Base-by-base conservation (phyloP, 768 basidiomycete species). In the Mycena metata region DNA sequence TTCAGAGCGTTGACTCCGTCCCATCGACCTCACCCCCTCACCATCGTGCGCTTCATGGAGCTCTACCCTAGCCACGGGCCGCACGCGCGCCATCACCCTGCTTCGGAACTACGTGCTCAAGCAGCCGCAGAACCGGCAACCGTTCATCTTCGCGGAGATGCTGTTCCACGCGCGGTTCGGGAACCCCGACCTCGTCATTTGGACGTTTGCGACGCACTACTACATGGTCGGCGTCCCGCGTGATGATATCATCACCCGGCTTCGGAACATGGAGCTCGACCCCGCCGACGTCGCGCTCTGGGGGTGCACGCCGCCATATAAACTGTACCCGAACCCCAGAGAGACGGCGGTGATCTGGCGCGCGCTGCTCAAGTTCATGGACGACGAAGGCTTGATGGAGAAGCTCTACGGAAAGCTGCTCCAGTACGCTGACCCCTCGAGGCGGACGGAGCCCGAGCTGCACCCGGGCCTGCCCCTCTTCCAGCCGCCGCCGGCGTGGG, bases 211-310 rank as follows among this genome's bases (percentile, higher is more conserved):
- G 15, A 80, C 84, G 8, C 82, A 87, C 60, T 91, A 90, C 71
- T 83, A 83, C 61, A 68, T 82, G 9, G 76, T 82, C 42, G 90
- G 88, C 16, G 79, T 92, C n/a, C 89, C 91, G 35, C 60, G 79
- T 41, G 75, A 79, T 11, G 75, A 79, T 0, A 65, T 85, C 16
- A 52, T 83, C 2, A 19, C 36, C 11, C 64, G 63, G 6, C 58
- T 67, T 36, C 41, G 12, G 66, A 41, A 2, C 71, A 65, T 64
- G 42, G 47, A 41, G 43, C 39, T 24, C 35, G 41, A 61, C 46
- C 43, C 56, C 46, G 60, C n/a, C 57, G 39, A 33, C 54, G 58
- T 41, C 45, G 60, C 61, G 24, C 57, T 67, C 39, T 70, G 30
- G 68, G 39, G 52, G 36, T 61, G 72, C 45, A 62, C 62, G 2